Conservation (phyloP, 306 rosid genomes). For the Quercus rubra region DNA sequence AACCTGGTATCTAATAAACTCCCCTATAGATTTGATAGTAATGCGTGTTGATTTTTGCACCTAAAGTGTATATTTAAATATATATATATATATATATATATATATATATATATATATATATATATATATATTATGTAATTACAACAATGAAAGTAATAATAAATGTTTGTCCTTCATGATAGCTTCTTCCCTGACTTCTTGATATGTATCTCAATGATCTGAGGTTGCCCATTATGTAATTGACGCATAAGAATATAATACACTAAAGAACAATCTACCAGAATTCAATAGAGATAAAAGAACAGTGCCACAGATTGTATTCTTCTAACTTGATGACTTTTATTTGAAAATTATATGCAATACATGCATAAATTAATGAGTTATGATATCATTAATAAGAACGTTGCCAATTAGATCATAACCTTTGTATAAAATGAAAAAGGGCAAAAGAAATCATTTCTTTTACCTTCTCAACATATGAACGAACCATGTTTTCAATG, state of each 20-base stretch:
- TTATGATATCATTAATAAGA: neutral
- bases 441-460: slow-evolving; percentile 2
- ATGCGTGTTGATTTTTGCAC: too few species aligned
- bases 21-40: too few species aligned
- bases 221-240: neutral
- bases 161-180: neutral
- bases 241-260: neutral
- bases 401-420: neutral
- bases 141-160: too few species aligned
- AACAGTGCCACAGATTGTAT: neutral
- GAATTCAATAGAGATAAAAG: neutral
- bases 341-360: neutral
- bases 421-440: neutral
- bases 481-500: slow-evolving; percentile 68
- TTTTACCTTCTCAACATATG: slow-evolving; percentile 68
- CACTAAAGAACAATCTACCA: neutral
- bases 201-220: neutral
- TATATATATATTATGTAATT: too few species aligned
- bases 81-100: too few species aligned
- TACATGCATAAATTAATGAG: neutral
- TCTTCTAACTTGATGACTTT: neutral
- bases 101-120: too few species aligned
- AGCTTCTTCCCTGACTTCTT: neutral
- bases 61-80: too few species aligned
- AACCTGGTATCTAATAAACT: too few species aligned